These are phyloP conservation scores for Metschnikowia anglica DNA, from an alignment of 805 yeast genomes.

Conservation along the genomic window DNA sequence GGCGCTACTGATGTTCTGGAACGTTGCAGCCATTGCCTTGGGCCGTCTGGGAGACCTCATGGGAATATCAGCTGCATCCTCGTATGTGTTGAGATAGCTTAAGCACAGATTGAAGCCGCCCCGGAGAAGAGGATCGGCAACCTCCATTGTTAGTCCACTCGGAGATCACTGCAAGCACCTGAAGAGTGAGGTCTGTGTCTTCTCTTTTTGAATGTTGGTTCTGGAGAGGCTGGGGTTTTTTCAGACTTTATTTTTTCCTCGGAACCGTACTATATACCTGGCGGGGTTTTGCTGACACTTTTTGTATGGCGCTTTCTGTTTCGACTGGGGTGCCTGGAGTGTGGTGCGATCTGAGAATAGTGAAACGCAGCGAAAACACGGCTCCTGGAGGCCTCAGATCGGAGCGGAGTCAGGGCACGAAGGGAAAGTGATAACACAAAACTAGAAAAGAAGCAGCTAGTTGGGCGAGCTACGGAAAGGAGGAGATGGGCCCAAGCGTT, in stretches of 20 bases:
- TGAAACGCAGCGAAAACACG: slow-evolving; percentile 2
- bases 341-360: not conserved
- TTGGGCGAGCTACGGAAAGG: too few relatives aligned
- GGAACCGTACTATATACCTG: too few relatives aligned
- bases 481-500: too few relatives aligned
- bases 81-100: slow-evolving; percentile 10
- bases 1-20: too few relatives aligned
- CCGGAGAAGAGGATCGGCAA: not conserved
- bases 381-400: not conserved
- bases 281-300: too few relatives aligned
- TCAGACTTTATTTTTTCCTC: too few relatives aligned
- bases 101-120: slow-evolving; percentile 9
- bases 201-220: too few relatives aligned
- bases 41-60: slow-evolving; percentile 17
- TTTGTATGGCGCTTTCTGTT: not conserved
- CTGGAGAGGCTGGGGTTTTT: too few relatives aligned
- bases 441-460: too few relatives aligned
- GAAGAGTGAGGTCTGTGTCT: too few relatives aligned
- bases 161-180: too few relatives aligned
- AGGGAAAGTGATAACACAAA: too few relatives aligned
- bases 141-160: slow-evolving; percentile 3
- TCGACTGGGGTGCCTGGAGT: not conserved
- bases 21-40: slow-evolving; percentile 1
- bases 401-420: not conserved
- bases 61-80: slow-evolving; percentile 11